Conservation (phyloP, 2,329 filamentous ascomycete genomes). For the Helminthosporium solani region DNA sequence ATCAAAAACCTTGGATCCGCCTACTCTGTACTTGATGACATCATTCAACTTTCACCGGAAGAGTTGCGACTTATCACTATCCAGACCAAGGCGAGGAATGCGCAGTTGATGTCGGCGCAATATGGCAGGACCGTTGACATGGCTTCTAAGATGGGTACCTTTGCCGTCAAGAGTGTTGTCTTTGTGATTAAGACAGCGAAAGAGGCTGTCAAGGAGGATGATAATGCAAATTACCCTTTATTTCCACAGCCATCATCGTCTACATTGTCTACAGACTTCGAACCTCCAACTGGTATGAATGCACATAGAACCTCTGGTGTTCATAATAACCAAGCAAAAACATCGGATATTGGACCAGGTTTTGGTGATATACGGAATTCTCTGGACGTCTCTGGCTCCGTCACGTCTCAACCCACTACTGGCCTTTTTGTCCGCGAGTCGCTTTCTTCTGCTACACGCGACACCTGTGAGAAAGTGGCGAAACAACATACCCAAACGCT, state of each 20-base stretch:
- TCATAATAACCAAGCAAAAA: neutral
- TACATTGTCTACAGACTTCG: too few species aligned
- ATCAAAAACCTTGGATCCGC: conserved; percentile 6
- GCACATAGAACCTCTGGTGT: too few species aligned
- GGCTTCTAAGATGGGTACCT: conserved; percentile 15
- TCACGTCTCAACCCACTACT: neutral
- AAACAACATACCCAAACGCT: conserved; percentile 1
- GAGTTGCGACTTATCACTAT: conserved; percentile 17
- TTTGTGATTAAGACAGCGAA: neutral
- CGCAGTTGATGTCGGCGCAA: conserved; percentile 15
- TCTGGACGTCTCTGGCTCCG: neutral
- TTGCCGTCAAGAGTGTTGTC: neutral
- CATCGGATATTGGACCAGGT: neutral
- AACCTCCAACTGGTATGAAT: too few species aligned
- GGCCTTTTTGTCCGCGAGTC: neutral
- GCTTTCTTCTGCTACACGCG: neutral
- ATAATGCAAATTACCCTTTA: neutral
- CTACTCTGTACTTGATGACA: conserved; percentile 19
- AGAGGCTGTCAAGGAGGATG: neutral
- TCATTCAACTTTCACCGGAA: conserved; percentile 14
- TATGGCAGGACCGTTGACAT: conserved; percentile 9
- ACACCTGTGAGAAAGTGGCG: neutral
- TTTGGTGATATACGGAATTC: neutral
- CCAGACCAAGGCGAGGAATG: conserved; percentile 12
- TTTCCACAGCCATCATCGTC: neutral